Percentiles rank a stretch among this genome's conserved stretches.
Evolutionary conservation across 78 protist genomes (phyloP).

Genomic region (Planoprotostelium fungivorum): DNA sequence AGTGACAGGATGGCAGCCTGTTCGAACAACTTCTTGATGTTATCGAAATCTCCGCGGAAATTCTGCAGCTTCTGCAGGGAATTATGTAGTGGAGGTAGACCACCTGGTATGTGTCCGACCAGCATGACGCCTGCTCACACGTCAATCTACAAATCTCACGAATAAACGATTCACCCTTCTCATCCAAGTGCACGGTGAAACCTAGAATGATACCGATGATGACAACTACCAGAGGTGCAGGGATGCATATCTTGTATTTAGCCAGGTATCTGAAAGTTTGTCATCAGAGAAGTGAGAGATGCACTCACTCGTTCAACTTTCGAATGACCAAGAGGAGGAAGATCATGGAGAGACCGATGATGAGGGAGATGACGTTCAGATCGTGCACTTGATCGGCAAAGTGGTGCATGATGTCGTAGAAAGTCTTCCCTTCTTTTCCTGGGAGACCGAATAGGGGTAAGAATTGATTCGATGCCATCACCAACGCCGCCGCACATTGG

Average conservation of each 20-base stretch:
- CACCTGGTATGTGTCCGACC: constrained; percentile 60
- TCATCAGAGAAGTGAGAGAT: not conserved
- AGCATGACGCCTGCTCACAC: constrained; percentile 24
- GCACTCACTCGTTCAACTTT: constrained; percentile 10
- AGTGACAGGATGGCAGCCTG: constrained; percentile 49
- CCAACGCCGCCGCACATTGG: constrained; percentile 68
- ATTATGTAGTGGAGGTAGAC: constrained; percentile 20
- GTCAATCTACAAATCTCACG: not conserved
- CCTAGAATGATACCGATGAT: constrained; percentile 45
- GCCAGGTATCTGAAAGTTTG: not conserved
- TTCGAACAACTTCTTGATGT: not conserved
- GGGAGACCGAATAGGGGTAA: constrained; percentile 30
- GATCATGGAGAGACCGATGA: constrained; percentile 48
- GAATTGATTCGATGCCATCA: constrained; percentile 73
- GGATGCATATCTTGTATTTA: constrained; percentile 20
- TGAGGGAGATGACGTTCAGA: constrained; percentile 39
- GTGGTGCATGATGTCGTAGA: constrained; percentile 2
- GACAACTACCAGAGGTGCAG: constrained; percentile 63
- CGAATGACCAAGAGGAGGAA: constrained; percentile 24
- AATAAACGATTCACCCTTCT: not conserved
- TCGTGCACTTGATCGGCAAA: constrained; percentile 10
- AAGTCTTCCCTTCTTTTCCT: constrained; percentile 12
- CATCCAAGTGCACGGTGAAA: constrained; percentile 18
- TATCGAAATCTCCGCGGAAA: constrained; percentile 11
- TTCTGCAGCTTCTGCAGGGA: not conserved